These are phyloP conservation scores for Stipa capillata DNA, from an alignment of 176 grass and related monocot genomes.

Conservation along the genomic window DNA sequence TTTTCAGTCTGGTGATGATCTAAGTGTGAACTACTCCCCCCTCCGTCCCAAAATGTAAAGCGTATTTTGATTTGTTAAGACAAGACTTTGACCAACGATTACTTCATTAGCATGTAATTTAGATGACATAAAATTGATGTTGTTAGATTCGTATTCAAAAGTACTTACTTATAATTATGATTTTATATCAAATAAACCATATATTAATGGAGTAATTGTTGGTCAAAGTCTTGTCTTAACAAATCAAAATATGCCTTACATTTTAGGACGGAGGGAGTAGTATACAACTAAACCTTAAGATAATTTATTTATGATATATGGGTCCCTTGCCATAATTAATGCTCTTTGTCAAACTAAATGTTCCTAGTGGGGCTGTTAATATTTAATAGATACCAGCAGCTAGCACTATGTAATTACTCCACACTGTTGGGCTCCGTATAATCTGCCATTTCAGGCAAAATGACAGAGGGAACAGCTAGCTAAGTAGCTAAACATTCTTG, in stretches of 20 bases:
- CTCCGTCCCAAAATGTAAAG: too few relatives aligned
- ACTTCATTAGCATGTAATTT: too few relatives aligned
- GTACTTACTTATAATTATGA: too few relatives aligned
- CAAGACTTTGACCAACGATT: too few relatives aligned
- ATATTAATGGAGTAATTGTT: too few relatives aligned
- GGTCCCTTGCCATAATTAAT: not conserved
- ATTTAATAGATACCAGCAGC: slow-evolving; percentile 12
- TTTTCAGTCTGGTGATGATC: not conserved
- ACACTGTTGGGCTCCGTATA: not conserved
- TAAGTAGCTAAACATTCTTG: not conserved
- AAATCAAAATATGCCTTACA: too few relatives aligned
- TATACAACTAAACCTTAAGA: not conserved
- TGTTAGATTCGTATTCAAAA: too few relatives aligned
- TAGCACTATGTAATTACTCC: slow-evolving; percentile 16
- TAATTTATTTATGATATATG: not conserved
- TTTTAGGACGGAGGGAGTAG: too few relatives aligned
- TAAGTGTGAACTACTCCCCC: not conserved
- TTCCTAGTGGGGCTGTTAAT: slow-evolving; percentile 8
- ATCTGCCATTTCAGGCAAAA: not conserved
- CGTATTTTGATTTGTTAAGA: too few relatives aligned
- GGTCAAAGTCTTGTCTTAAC: too few relatives aligned
- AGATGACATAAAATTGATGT: too few relatives aligned
- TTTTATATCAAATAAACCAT: too few relatives aligned
- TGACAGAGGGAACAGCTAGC: not conserved
- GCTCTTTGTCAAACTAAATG: slow-evolving; percentile 6